phyloP scores from a whole-genome alignment of 768 basidiomycete species.

The Termitomyces sp. region DNA sequence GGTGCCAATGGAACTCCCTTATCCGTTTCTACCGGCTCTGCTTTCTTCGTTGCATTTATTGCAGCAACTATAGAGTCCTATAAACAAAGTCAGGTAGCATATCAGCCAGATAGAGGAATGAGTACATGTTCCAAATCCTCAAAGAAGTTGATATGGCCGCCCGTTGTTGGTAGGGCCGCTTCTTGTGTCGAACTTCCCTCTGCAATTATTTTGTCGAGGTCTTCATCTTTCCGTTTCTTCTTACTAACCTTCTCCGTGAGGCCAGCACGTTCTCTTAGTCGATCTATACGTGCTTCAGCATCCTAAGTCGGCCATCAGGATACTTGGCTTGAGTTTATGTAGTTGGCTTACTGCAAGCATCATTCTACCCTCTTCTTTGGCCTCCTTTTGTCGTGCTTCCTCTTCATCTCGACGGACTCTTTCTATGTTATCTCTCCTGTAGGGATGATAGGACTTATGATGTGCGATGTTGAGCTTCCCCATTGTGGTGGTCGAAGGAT shows the following conservation, averaged over 20 bases:
- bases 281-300: slow-evolving; percentile 70
- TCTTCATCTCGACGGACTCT: slow-evolving; percentile 79
- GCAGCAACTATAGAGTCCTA: slow-evolving; percentile 44
- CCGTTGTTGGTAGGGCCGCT: slow-evolving; percentile 39
- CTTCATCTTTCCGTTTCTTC: slow-evolving; percentile 32
- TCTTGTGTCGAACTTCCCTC: slow-evolving; percentile 26
- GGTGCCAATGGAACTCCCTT: slow-evolving; percentile 74
- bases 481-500: slow-evolving; percentile 36
- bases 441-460: slow-evolving; percentile 89
- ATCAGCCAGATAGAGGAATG: not conserved
- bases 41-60: slow-evolving; percentile 45
- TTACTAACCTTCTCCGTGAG: slow-evolving; percentile 21
- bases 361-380: slow-evolving; percentile 66
- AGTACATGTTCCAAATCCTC: slow-evolving; percentile 73
- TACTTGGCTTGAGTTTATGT: slow-evolving; percentile 1
- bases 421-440: slow-evolving; percentile 80
- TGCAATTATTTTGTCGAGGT: slow-evolving; percentile 30
- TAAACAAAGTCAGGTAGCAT: not conserved
- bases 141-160: slow-evolving; percentile 80
- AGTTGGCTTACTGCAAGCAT: slow-evolving; percentile 57
- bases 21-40: slow-evolving; percentile 48
- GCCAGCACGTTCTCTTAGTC: slow-evolving; percentile 61
- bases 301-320: slow-evolving; percentile 43
- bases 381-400: slow-evolving; percentile 62
- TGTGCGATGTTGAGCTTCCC: slow-evolving; percentile 87